Conservation (phyloP, 208 protist species). For the Leptomonas pyrrhocoris region DNA sequence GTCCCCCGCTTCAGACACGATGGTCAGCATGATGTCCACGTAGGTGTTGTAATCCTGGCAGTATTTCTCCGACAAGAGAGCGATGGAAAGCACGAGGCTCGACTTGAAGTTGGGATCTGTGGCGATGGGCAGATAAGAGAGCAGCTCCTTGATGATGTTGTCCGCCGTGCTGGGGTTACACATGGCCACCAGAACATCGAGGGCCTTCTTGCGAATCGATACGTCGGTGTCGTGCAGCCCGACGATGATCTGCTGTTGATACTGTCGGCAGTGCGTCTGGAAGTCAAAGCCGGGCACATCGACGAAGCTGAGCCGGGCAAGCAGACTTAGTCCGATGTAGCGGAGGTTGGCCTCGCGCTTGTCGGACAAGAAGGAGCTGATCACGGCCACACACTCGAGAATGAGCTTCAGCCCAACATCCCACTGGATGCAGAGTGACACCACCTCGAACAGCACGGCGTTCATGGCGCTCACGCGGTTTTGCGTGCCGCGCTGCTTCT, state of each 20-base stretch:
- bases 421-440: slow-evolving; percentile 94
- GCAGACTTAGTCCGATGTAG: slow-evolving; percentile 88
- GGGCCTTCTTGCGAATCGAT: slow-evolving; percentile 96
- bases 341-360: slow-evolving; percentile 92
- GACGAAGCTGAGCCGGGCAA: slow-evolving; percentile 75
- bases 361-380: slow-evolving; percentile 89
- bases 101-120: slow-evolving; percentile 92
- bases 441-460: slow-evolving; percentile 96
- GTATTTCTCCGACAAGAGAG: slow-evolving; percentile 96
- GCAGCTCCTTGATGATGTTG: slow-evolving; percentile 94
- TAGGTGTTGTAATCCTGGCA: slow-evolving; percentile 91
- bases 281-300: slow-evolving; percentile 67
- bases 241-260: slow-evolving; percentile 92
- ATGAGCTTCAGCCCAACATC: slow-evolving; percentile 84
- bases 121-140: slow-evolving; percentile 89
- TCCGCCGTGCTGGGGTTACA: slow-evolving; percentile 93
- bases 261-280: slow-evolving; percentile 79
- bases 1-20: slow-evolving; percentile 96
- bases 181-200: slow-evolving; percentile 98
- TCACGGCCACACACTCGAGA: slow-evolving; percentile 73
- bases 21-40: slow-evolving; percentile 96
- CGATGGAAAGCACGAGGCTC: slow-evolving; percentile 96
- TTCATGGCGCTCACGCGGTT: slow-evolving; percentile 98
- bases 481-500: slow-evolving; percentile 83
- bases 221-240: slow-evolving; percentile 96